Evolutionary conservation across 306 rosid species (phyloP), one percentile per base, ranked within the genome.

Genomic region (Ormosia emarginata): DNA sequence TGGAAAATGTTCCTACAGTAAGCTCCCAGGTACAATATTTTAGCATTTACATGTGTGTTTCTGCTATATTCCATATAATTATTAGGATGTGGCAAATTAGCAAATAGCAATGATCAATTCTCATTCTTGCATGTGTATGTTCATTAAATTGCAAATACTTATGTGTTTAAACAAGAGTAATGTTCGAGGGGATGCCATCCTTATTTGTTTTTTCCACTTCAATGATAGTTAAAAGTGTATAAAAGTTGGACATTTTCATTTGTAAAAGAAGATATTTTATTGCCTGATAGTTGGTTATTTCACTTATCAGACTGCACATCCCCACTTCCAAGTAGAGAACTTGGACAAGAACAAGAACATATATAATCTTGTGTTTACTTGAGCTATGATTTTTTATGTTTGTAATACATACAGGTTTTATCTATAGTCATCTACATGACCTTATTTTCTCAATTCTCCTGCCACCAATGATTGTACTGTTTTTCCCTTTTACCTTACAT

Each of bases 291-390:
- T 4, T 34, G 24, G 17, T 33, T 63, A n/a, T n/a, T n/a, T n/a
- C n/a, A n/a, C n/a, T n/a, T n/a, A n/a, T n/a, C n/a, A n/a, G n/a
- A n/a, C n/a, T 29, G 3, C 3, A 0, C 81, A 81, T 67, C 92
- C 96, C 9, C 88, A 88, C 41, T 91, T 85, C 80, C 4, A 17
- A 8, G 83, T 57, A 57, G 86, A 88, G 49, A 62, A 76, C 46
- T 62, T 62, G 80, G 61, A 61, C 47, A 75, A 75, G 86, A 84
- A 87, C 89, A 87, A 83, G 82, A 67, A 13, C 2, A 66, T 86
- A 29, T 91, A 80, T 65, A n/a, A n/a, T n/a, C n/a, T n/a, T n/a
- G n/a, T n/a, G n/a, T n/a, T n/a, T n/a, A n/a, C 24, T 24, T 24
- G 24, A 24, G n/a, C n/a, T n/a, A 24, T 24, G 24, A 24, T 24